Conservation (phyloP, 257 asterid genomes). For the Solanum clarkiae region DNA sequence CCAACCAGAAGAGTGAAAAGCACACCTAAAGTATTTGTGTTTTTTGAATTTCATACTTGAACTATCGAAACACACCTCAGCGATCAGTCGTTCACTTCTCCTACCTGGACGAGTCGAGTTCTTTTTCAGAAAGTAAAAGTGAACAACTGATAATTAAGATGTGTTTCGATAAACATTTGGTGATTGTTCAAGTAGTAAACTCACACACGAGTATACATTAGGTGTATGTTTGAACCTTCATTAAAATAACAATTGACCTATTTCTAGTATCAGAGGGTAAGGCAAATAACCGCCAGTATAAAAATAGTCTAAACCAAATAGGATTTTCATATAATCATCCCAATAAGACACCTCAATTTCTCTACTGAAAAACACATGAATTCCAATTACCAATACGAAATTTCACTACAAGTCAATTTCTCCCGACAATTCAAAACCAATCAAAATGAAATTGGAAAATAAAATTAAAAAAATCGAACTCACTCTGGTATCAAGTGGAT, state of each 20-base stretch:
- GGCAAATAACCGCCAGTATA: neutral
- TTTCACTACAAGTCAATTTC: neutral
- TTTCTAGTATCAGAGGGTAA: conserved; percentile 20
- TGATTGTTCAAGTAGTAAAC: neutral
- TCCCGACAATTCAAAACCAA: neutral
- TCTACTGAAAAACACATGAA: neutral
- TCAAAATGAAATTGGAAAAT: neutral
- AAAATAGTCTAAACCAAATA: neutral
- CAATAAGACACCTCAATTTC: neutral
- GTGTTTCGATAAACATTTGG: no score
- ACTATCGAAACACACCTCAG: neutral
- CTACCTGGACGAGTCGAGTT: neutral
- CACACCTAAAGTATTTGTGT: neutral
- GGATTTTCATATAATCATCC: neutral
- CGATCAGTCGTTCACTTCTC: neutral
- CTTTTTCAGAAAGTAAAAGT: neutral
- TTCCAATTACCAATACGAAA: neutral
- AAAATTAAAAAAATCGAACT: conserved; percentile 9
- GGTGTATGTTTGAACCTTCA: neutral
- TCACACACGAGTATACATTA: neutral
- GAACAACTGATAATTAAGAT: neutral
- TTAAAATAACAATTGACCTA: conserved; percentile 7
- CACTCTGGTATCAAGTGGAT: conserved; percentile 90
- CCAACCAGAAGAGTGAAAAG: neutral
- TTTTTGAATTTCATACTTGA: neutral